These are phyloP conservation scores for Pestalotiopsis sp. DNA, from an alignment of 2,329 filamentous ascomycete species.

Conservation along the genomic window DNA sequence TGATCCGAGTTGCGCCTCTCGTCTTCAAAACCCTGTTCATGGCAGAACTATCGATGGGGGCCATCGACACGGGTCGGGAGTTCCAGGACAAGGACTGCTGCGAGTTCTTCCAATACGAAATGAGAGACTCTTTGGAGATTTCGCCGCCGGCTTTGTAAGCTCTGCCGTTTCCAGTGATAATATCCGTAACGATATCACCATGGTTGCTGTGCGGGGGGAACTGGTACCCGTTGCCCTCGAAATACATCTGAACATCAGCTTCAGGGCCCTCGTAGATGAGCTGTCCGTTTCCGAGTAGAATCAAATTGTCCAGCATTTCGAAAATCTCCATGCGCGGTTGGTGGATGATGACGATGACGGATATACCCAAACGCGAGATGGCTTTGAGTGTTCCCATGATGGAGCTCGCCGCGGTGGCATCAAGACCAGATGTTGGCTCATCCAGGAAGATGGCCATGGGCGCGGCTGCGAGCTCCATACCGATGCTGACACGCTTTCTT, in stretches of 20 bases:
- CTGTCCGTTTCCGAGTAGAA: conserved; percentile 57
- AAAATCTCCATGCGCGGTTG: conserved; percentile 64
- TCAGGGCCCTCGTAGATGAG: conserved; percentile 57
- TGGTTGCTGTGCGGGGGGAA: conserved; percentile 55
- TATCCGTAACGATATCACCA: conserved; percentile 63
- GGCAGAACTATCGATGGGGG: conserved; percentile 31
- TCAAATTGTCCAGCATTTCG: conserved; percentile 57
- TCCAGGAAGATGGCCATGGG: conserved; percentile 60
- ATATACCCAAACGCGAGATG: conserved; percentile 57
- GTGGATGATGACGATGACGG: conserved; percentile 62
- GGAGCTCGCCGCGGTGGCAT: conserved; percentile 57
- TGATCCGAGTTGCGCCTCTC: conserved; percentile 50
- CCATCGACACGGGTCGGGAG: conserved; percentile 27
- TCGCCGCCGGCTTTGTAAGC: conserved; percentile 51
- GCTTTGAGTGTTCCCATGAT: conserved; percentile 59
- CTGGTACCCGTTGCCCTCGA: conserved; percentile 53
- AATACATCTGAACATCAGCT: conserved; percentile 47
- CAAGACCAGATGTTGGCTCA: conserved; percentile 56
- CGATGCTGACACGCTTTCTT: conserved; percentile 61
- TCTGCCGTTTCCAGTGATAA: conserved; percentile 60
- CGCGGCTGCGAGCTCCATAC: conserved; percentile 59
- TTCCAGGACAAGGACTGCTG: conserved; percentile 26
- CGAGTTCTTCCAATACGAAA: conserved; percentile 48
- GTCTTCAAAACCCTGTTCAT: conserved; percentile 49
- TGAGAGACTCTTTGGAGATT: conserved; percentile 50